Evolutionary conservation across 768 basidiomycete genomes (phyloP), one percentile per base, ranked within the genome.

Genomic region (Steccherinum ochraceum): DNA sequence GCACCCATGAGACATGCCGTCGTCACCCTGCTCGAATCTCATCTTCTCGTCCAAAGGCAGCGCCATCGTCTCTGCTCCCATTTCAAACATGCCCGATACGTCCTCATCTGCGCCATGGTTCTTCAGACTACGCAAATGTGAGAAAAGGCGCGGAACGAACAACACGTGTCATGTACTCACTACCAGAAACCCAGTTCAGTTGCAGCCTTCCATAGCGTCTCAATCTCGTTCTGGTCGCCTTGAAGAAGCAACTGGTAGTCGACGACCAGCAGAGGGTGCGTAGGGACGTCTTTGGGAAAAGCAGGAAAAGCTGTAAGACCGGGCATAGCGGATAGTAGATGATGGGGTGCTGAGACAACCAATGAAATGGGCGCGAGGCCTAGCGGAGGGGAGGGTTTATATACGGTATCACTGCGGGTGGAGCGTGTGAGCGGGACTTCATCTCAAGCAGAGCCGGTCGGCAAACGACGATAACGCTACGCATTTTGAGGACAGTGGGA

Each of bases 181-280:
- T 78, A 79, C 72, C 77, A 79, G 62, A 79, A 79, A 1, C 78
- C 78, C 12, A 79, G 64, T 21, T 67, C 63, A 0, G 73, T 76
- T 16, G 74, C 73, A 0, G 77, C 77, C 21, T 72, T 59, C 72
- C 73, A 78, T 18, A 79, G 68, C 48, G 58, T 67, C 5, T 72
- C 66, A 5, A 72, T 60, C 59, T 77, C 78, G 2, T 49, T 50
- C 11, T 58, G n/a, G 26, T 75, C 66, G 1, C 70, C 60, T 0
- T 58, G 57, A 23, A 64, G 63, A 24, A 79, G 56, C 2, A 69
- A 64, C 2, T 55, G 59, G 46, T 66, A 77, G 58, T 79, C 77
- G 47, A 79, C 64, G 21, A 79, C 61, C 7, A 76, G 67, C 1
- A 79, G 55, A 0, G 75, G 74, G 24, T 76, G 73, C 0, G 72